Base-by-base conservation (phyloP, 345 rosid species). In the Moringa oleifera region DNA sequence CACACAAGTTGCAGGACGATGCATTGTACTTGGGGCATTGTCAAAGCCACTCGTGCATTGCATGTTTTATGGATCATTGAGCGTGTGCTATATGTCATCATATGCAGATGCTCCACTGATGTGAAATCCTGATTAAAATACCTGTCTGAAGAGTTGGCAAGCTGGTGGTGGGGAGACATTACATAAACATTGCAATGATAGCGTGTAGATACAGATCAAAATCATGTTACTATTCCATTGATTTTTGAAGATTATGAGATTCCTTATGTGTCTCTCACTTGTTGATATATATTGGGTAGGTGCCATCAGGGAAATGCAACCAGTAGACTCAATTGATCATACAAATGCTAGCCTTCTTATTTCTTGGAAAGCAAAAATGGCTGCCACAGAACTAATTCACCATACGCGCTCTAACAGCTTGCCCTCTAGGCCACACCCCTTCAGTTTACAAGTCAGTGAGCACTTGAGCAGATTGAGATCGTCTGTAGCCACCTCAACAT, bases 331-430 rank as follows among this genome's bases (percentile, higher is more conserved):
- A n/a, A 33, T 33, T 4, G 37, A 11, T 33, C 37, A 33, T 4
- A 33, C 5, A 11, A 33, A 33, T 33, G 11, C 5, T 33, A 41
- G 47, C 47, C 47, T 11, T 41, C 47, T 41, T 16, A 4, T 1
- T 1, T 41, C 47, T 41, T 2, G 5, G 8, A 28, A 41, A 41
- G 47, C 6, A 33, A 33, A 33, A 33, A 41, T 41, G 47, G 47
- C 47, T 41, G 1, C 47, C 47, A 33, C 37, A 5, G 47, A 41
- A 41, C 47, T 4, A 33, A 41, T 7, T 41, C 12, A 37, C 66
- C 80, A 72, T n/a, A 16, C 57, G 56, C 62, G 76, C 18, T 71
- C 80, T 0, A 57, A 73, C 60, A 73, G 75, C 21, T 59, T 73
- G 45, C 77, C 72, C 7, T 58, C 67, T 4, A 62, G 63, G 55